Percentiles rank a stretch among this genome's conserved stretches.
phyloP scores from a whole-genome alignment of 176 grass and related monocot genomes.

The Eragrostis curvula region DNA sequence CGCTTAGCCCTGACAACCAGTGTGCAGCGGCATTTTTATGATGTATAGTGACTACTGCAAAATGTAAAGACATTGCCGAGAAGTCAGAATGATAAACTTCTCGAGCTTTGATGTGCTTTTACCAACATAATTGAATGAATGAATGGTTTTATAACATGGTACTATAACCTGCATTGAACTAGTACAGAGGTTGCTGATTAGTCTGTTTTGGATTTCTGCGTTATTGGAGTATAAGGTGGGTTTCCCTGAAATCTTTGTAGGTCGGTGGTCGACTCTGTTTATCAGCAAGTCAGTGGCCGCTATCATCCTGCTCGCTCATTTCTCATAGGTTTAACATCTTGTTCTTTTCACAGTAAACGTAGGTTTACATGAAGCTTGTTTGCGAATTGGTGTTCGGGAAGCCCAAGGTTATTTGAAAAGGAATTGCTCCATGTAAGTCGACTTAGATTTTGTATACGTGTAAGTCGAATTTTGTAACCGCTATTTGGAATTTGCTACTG shows the following conservation, averaged over 20 bases:
- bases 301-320: not conserved
- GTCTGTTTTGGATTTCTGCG: not conserved
- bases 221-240: not conserved
- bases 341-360: not conserved
- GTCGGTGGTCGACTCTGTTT: not conserved
- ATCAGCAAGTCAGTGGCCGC: not conserved
- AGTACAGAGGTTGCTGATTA: not conserved
- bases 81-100: not conserved
- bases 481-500: not conserved
- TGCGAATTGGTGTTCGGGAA: not conserved
- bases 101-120: not conserved
- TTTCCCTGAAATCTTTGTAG: not conserved
- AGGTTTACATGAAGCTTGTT: not conserved
- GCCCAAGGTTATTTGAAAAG: not conserved
- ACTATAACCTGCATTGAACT: not conserved
- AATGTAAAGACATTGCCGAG: not conserved
- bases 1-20: not conserved
- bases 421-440: too few species aligned
- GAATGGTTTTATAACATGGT: not conserved
- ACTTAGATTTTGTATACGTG: too few species aligned
- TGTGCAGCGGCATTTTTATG: conserved; percentile 14
- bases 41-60: conserved; percentile 1
- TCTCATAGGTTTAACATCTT: not conserved
- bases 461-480: too few species aligned
- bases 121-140: not conserved